Evolutionary conservation across 352 stramenopile species (phyloP).

Genomic region (Globisporangium perplexum): DNA sequence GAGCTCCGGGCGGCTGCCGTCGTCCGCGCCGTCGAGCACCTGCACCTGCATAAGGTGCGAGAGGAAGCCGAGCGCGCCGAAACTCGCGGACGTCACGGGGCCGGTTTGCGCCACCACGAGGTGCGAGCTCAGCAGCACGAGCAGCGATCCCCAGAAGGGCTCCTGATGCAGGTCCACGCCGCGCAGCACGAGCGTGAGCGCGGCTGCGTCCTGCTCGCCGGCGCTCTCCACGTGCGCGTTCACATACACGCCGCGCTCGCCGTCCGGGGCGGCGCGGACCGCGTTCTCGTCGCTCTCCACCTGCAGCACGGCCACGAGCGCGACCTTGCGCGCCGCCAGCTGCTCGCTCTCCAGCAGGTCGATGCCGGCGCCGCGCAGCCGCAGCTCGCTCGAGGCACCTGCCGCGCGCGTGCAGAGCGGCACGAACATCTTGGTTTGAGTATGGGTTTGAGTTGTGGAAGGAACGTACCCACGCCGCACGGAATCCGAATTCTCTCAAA

Average conservation of each 20-base stretch:
- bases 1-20: conserved; percentile 14
- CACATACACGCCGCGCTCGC: conserved; percentile 53
- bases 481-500: too few species aligned
- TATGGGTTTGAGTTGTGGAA: neutral
- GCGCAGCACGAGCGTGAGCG: conserved; percentile 45
- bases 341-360: conserved; percentile 44
- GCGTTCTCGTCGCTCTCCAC: conserved; percentile 14
- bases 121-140: conserved; percentile 57
- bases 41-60: conserved; percentile 40
- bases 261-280: neutral
- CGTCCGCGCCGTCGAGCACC: conserved; percentile 18
- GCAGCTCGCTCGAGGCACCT: conserved; percentile 20
- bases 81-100: conserved; percentile 29
- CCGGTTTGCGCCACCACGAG: conserved; percentile 35
- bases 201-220: conserved; percentile 40
- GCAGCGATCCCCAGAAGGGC: conserved; percentile 57
- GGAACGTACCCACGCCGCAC: neutral
- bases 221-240: conserved; percentile 32
- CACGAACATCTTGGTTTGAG: conserved; percentile 18
- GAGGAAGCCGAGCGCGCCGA: conserved; percentile 46
- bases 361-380: conserved; percentile 34
- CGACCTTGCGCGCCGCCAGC: conserved; percentile 42
- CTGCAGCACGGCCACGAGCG: conserved; percentile 51
- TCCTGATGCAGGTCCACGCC: conserved; percentile 41
- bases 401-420: conserved; percentile 50